Evolutionary conservation across 176 grass and related monocot genomes (phyloP).

Genomic region (Zoysia japonica): DNA sequence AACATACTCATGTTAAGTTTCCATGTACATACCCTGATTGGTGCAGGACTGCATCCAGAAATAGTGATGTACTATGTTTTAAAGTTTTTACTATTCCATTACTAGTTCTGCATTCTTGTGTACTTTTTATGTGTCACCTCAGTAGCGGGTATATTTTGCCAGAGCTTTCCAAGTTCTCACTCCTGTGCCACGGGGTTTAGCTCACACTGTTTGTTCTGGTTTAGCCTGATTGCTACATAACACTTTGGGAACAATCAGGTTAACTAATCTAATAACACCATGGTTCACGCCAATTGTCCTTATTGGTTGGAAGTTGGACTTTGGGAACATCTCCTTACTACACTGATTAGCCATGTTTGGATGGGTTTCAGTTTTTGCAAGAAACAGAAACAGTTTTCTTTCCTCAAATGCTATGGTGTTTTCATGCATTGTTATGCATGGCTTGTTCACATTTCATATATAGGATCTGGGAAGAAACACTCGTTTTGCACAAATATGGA

Average conservation of each 20-base stretch:
- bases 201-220: background rate
- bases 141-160: too few relatives aligned
- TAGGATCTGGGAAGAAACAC: slow-evolving; percentile 76
- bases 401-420: background rate
- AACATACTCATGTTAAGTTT: background rate
- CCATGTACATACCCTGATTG: background rate
- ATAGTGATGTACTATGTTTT: background rate
- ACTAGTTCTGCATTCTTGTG: too few relatives aligned
- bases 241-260: background rate
- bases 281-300: too few relatives aligned
- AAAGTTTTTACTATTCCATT: background rate
- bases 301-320: background rate
- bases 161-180: too few relatives aligned
- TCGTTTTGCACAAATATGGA: slow-evolving; percentile 96
- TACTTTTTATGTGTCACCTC: too few relatives aligned
- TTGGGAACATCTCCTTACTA: background rate
- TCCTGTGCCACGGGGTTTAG: background rate
- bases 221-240: background rate
- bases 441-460: slow-evolving; percentile 16
- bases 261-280: background rate
- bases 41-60: background rate
- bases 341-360: background rate
- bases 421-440: background rate
- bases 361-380: too few relatives aligned
- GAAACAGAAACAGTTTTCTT: background rate